Percentiles rank a stretch among this genome's conserved stretches.
Evolutionary conservation across 495 filamentous ascomycete genomes (phyloP).

Genomic region (Trichoderma reesei): DNA sequence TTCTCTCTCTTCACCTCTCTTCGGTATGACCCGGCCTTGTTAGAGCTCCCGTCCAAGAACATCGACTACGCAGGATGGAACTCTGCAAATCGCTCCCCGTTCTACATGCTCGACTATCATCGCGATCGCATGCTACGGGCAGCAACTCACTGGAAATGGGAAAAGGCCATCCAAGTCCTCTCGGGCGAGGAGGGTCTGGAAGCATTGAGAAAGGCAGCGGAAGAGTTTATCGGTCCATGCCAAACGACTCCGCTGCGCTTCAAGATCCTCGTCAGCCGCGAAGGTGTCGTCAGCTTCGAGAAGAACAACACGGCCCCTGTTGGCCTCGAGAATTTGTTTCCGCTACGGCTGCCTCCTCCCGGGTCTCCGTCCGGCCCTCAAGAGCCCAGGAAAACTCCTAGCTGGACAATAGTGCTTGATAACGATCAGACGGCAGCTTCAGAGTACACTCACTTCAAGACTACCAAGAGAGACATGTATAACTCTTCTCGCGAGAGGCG

Average conservation of each 20-base stretch:
- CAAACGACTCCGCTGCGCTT: constrained; percentile 31
- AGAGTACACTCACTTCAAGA: constrained; percentile 66
- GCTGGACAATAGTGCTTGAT: constrained; percentile 50
- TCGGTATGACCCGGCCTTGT: constrained; percentile 61
- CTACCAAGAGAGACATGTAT: constrained; percentile 57
- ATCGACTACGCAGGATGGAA: constrained; percentile 33
- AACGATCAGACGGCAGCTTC: constrained; percentile 40
- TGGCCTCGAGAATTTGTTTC: constrained; percentile 43
- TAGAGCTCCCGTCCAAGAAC: constrained; percentile 23
- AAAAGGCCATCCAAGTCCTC: constrained; percentile 31
- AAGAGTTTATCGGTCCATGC: constrained; percentile 13
- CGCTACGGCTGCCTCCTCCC: constrained; percentile 32
- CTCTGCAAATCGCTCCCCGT: constrained; percentile 42
- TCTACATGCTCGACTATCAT: constrained; percentile 80
- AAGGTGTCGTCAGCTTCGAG: constrained; percentile 43
- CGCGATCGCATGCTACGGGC: constrained; percentile 67
- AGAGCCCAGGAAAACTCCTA: constrained; percentile 19
- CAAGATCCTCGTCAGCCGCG: constrained; percentile 41
- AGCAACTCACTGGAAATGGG: constrained; percentile 59
- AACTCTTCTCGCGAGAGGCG: constrained; percentile 49
- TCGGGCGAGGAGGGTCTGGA: constrained; percentile 34
- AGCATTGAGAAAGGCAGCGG: constrained; percentile 20
- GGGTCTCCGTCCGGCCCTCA: not conserved
- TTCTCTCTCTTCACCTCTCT: constrained; percentile 66
- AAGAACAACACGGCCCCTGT: constrained; percentile 38